phyloP scores from a whole-genome alignment of 768 basidiomycete species.

The Leccinum longicurvipes region DNA sequence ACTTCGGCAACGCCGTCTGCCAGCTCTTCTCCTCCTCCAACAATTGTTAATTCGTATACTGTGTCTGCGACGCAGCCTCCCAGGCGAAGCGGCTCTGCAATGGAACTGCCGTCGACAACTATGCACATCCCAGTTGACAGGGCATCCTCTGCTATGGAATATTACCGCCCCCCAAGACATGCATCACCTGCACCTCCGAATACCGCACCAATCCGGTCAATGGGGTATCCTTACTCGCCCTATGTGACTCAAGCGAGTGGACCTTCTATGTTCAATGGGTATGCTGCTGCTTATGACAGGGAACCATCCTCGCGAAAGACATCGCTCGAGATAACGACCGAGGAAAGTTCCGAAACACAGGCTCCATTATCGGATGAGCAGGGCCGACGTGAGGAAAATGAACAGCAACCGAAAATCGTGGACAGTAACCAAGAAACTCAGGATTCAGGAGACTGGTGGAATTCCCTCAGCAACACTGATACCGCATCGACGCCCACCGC shows the following conservation, averaged over 20 bases:
- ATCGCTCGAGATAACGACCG: conserved; percentile 30
- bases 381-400: conserved; percentile 6
- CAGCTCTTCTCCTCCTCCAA: conserved; percentile 72
- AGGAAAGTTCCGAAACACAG: conserved; percentile 22
- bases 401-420: conserved; percentile 9
- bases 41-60: conserved; percentile 37
- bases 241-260: conserved; percentile 26
- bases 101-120: conserved; percentile 50
- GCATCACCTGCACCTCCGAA: conserved; percentile 54
- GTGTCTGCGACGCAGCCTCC: conserved; percentile 42
- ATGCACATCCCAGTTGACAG: conserved; percentile 59
- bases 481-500: conserved; percentile 63
- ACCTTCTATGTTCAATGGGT: conserved; percentile 36
- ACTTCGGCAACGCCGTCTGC: conserved; percentile 76
- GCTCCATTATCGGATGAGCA: not conserved
- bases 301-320: conserved; percentile 27
- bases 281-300: conserved; percentile 34
- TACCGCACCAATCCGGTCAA: conserved; percentile 49
- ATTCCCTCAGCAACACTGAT: conserved; percentile 40
- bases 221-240: conserved; percentile 24
- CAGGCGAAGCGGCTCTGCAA: conserved; percentile 65
- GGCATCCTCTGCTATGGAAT: conserved; percentile 76
- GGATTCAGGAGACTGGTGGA: conserved; percentile 61
- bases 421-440: conserved; percentile 36
- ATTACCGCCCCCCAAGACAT: conserved; percentile 49